phyloP scores from a whole-genome alignment of 306 rosid genomes.

The Cucumis melo region DNA sequence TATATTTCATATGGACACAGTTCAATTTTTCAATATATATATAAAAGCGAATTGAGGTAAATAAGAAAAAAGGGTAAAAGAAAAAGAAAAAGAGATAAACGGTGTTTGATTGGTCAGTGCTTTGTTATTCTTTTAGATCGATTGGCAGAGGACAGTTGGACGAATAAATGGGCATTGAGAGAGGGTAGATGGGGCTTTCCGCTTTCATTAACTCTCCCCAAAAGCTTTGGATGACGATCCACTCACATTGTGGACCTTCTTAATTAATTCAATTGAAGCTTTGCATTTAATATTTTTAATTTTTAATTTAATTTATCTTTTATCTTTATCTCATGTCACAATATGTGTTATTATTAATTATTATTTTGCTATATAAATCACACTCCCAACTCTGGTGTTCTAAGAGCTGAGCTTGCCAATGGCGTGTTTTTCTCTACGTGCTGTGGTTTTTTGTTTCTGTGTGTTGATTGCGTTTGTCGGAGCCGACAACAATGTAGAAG shows the following conservation, averaged over 20 bases:
- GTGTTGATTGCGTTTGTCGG: constrained; percentile 14
- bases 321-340: not conserved
- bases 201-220: constrained; percentile 21
- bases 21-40: too few relatives aligned
- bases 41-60: too few relatives aligned
- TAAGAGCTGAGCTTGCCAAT: not conserved
- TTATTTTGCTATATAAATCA: not conserved
- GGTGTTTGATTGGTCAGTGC: not conserved
- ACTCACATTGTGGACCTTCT: not conserved
- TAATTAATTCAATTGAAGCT: not conserved
- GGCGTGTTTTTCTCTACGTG: constrained; percentile 11
- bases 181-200: constrained; percentile 23
- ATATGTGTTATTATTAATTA: too few relatives aligned
- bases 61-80: too few relatives aligned
- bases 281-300: not conserved
- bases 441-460: constrained; percentile 11
- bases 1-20: too few relatives aligned
- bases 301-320: not conserved
- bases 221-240: constrained; percentile 5
- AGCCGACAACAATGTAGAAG: constrained; percentile 23
- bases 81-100: too few relatives aligned
- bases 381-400: not conserved
- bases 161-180: constrained; percentile 15
- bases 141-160: constrained; percentile 21
- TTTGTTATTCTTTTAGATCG: not conserved